phyloP scores from a whole-genome alignment of 768 basidiomycete species.

The Kwoniella shandongensis region DNA sequence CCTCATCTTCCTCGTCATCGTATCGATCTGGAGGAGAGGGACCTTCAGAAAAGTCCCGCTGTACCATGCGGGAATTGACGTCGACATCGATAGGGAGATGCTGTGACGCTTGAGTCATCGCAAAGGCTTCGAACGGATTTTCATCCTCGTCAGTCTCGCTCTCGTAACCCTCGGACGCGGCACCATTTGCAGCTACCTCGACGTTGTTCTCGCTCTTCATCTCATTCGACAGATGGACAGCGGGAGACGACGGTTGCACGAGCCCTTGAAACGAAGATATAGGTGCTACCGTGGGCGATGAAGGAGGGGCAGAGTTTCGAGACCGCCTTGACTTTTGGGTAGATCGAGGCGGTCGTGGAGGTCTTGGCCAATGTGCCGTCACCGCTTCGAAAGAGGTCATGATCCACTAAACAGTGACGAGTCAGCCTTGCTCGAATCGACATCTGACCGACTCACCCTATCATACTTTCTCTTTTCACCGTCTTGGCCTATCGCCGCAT shows the following conservation, averaged over 20 bases:
- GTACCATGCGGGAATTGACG: constrained; percentile 31
- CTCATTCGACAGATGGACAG: constrained; percentile 9
- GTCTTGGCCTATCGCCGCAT: constrained; percentile 30
- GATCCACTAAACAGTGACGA: constrained; percentile 58
- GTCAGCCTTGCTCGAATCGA: too few relatives aligned
- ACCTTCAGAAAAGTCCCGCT: constrained; percentile 13
- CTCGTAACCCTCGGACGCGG: constrained; percentile 45
- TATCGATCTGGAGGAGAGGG: constrained; percentile 11
- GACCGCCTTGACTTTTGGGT: constrained; percentile 36
- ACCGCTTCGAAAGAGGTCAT: constrained; percentile 89
- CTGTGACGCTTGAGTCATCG: constrained; percentile 39
- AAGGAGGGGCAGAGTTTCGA: constrained; percentile 8
- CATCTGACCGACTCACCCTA: constrained; percentile 29
- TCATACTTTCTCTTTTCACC: constrained; percentile 48
- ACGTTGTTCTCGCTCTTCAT: constrained; percentile 13
- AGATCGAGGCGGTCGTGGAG: constrained; percentile 22
- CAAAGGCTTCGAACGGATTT: constrained; percentile 40
- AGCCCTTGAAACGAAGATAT: constrained; percentile 8
- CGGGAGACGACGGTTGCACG: constrained; percentile 3
- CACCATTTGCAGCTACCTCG: constrained; percentile 9
- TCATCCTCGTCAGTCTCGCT: constrained; percentile 40
- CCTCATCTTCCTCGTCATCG: constrained; percentile 53
- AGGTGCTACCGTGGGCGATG: constrained; percentile 6
- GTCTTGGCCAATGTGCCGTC: constrained; percentile 71
- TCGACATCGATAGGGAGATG: constrained; percentile 26